Conservation (phyloP, 768 basidiomycete genomes). For the Phanerochaete carnosa region DNA sequence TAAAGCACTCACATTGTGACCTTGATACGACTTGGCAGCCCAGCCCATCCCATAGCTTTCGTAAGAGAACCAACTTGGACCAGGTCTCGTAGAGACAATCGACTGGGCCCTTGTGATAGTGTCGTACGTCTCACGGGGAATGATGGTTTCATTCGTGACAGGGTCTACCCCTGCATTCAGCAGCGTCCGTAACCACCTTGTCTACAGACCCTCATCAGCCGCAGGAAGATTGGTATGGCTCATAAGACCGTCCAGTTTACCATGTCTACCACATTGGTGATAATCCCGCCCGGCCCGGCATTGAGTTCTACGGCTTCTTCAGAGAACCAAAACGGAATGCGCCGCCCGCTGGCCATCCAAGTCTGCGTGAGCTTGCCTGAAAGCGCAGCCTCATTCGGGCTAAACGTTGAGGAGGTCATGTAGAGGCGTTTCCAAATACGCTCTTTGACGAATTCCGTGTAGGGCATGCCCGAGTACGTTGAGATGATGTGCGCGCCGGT, state of each 20-base stretch:
- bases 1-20: conserved; percentile 11
- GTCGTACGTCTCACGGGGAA: not conserved
- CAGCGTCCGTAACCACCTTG: conserved; percentile 8
- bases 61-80: not conserved
- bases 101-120: not conserved
- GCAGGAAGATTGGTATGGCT: not conserved
- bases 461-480: conserved; percentile 30
- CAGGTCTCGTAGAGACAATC: not conserved
- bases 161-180: conserved; percentile 10
- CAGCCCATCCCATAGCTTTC: conserved; percentile 12
- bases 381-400: conserved; percentile 26
- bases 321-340: conserved; percentile 30
- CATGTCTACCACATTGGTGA: conserved; percentile 42
- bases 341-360: conserved; percentile 11
- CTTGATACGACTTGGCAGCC: conserved; percentile 2
- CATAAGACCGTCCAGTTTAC: conserved; percentile 27
- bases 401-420: conserved; percentile 41
- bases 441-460: conserved; percentile 36
- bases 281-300: conserved; percentile 42
- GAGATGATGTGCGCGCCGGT: conserved; percentile 31
- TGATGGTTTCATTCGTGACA: not conserved
- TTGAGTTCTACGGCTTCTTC: conserved; percentile 21
- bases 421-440: conserved; percentile 38
- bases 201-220: not conserved
- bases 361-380: conserved; percentile 31